Conservation (phyloP, 306 rosid genomes). For the Heteromeles arbutifolia region DNA sequence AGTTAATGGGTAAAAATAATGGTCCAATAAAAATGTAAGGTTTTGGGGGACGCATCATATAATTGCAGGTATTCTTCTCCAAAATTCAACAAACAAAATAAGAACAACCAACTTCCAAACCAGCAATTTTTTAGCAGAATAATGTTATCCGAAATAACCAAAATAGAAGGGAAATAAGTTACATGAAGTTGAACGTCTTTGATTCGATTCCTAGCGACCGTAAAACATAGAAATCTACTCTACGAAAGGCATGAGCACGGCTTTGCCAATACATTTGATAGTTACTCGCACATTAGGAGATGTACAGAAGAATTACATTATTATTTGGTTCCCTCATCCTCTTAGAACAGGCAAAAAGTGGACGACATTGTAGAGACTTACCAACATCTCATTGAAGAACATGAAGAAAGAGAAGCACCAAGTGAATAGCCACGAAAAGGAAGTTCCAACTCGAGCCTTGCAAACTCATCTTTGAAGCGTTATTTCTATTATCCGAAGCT, state of each 20-base stretch:
- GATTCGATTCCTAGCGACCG: not conserved
- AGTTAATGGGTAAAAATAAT: too few species aligned
- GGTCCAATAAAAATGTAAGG: too few species aligned
- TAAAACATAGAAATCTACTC: not conserved
- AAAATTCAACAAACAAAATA: too few species aligned
- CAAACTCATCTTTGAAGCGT: constrained; percentile 24
- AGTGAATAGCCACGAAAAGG: constrained; percentile 33
- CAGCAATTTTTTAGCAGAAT: too few species aligned
- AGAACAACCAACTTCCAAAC: too few species aligned
- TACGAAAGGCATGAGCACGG: not conserved
- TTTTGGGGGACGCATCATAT: too few species aligned
- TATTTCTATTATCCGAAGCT: constrained; percentile 13
- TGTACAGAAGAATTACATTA: not conserved
- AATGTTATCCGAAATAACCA: too few species aligned
- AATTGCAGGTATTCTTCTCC: too few species aligned
- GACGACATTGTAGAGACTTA: not conserved
- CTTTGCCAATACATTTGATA: not conserved
- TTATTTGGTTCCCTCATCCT: not conserved
- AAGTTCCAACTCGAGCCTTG: constrained; percentile 38
- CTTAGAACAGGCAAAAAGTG: not conserved
- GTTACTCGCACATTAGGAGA: not conserved
- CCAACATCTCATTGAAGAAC: constrained; percentile 16
- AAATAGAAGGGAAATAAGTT: too few species aligned
- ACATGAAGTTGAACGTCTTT: too few species aligned
- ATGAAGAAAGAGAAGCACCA: constrained; percentile 19